Percentiles rank a stretch among this genome's conserved stretches.
These are phyloP conservation scores for Xylaria castorea DNA, from an alignment of 495 filamentous ascomycete genomes.

Conservation along the genomic window DNA sequence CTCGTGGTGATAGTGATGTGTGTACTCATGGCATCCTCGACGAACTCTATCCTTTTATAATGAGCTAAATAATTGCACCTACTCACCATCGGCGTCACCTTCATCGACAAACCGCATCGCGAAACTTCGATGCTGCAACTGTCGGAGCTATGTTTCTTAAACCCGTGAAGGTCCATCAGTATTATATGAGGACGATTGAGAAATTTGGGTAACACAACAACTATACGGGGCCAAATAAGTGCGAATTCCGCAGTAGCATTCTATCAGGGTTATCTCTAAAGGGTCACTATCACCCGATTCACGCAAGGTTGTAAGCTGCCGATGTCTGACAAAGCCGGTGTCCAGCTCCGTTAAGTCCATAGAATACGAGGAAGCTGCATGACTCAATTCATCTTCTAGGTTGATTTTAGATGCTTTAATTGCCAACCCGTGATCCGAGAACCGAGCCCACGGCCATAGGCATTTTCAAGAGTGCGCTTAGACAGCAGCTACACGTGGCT, in stretches of 20 bases:
- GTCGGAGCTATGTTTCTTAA: conserved; percentile 13
- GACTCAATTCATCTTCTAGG: neutral
- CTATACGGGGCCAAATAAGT: neutral
- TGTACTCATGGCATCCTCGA: neutral
- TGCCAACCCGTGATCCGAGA: neutral
- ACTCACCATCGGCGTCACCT: neutral
- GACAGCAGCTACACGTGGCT: neutral
- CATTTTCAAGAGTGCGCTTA: neutral
- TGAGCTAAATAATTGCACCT: neutral
- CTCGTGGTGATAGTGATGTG: neutral
- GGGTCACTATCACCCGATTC: neutral
- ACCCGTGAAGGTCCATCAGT: neutral
- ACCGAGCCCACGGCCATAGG: neutral
- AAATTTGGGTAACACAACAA: neutral
- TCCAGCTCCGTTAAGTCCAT: conserved; percentile 37
- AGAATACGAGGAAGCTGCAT: conserved; percentile 10
- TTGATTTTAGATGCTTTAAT: neutral
- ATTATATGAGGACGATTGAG: neutral
- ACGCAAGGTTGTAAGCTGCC: conserved; percentile 1
- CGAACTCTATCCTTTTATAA: conserved; percentile 3
- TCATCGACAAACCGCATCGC: neutral
- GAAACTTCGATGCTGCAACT: neutral
- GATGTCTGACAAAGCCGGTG: neutral
- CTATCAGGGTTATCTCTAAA: neutral
- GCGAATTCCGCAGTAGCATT: neutral